A percentile compares a stretch with the other conserved stretches of the same genome.
phyloP scores from a whole-genome alignment of 805 yeast species.

The Saccharomycopsis malanga region DNA sequence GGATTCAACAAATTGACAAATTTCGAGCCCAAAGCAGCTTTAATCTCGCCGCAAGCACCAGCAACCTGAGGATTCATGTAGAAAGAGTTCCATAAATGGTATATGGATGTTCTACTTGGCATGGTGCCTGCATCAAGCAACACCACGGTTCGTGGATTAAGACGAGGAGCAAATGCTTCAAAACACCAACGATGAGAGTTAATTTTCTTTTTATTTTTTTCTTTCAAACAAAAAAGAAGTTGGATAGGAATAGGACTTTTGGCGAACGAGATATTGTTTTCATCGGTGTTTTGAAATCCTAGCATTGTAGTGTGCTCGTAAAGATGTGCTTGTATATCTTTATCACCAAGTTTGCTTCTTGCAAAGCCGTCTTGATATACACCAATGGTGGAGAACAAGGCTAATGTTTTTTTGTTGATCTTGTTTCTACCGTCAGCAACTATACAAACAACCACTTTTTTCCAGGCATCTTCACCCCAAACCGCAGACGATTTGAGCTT shows the following conservation, averaged over 20 bases:
- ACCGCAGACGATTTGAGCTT: constrained; percentile 54
- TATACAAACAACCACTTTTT: constrained; percentile 80
- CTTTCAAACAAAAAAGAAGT: constrained; percentile 82
- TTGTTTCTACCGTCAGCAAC: constrained; percentile 90
- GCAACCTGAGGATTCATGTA: constrained; percentile 72
- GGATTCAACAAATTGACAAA: constrained; percentile 64
- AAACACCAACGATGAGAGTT: constrained; percentile 97
- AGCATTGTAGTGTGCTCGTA: constrained; percentile 92
- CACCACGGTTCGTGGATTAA: constrained; percentile 77
- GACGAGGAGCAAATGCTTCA: constrained; percentile 79
- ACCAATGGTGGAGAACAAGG: constrained; percentile 79
- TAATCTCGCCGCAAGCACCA: constrained; percentile 97
- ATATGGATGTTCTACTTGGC: constrained; percentile 78
- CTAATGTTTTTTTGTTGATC: constrained; percentile 70
- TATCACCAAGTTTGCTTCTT: constrained; percentile 78
- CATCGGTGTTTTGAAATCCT: constrained; percentile 42
- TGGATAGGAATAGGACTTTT: constrained; percentile 78
- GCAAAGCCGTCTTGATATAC: constrained; percentile 95
- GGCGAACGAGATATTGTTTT: constrained; percentile 49
- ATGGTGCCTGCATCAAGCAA: constrained; percentile 92
- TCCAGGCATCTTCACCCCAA: constrained; percentile 77
- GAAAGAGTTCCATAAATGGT: constrained; percentile 85
- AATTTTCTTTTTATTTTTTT: constrained; percentile 80
- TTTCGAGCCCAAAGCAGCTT: constrained; percentile 67
- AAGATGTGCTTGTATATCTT: constrained; percentile 74